Conservation (phyloP, 2,329 filamentous ascomycete genomes). For the Aureobasidium mangrovei region DNA sequence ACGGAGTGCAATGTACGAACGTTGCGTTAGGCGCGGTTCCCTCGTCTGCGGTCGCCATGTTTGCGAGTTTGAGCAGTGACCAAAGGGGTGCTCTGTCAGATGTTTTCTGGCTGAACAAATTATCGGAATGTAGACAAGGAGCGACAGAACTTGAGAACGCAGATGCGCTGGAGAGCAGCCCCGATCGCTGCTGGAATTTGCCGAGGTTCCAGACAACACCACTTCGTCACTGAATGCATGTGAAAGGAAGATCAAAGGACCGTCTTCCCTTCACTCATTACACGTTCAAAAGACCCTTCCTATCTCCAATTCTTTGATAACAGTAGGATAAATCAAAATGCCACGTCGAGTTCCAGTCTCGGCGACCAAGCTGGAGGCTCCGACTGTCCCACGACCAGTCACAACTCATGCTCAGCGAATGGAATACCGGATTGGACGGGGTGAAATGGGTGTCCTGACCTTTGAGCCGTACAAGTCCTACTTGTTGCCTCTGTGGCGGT, state of each 20-base stretch:
- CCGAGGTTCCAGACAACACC: too few relatives aligned
- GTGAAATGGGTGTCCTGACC: constrained; percentile 53
- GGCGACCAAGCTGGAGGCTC: neutral
- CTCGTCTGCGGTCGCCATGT: constrained; percentile 9
- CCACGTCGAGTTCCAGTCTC: constrained; percentile 2
- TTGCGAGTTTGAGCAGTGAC: neutral
- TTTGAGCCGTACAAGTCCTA: constrained; percentile 56
- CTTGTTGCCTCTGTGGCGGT: constrained; percentile 53
- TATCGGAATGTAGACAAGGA: too few relatives aligned
- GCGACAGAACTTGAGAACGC: too few relatives aligned
- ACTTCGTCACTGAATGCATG: too few relatives aligned
- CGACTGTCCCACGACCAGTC: constrained; percentile 17
- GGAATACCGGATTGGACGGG: constrained; percentile 50
- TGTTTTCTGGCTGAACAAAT: too few relatives aligned
- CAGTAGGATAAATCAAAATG: neutral
- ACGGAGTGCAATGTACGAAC: constrained; percentile 36
- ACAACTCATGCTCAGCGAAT: constrained; percentile 30
- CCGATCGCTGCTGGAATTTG: too few relatives aligned
- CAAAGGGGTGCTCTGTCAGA: too few relatives aligned
- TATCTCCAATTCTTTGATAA: too few relatives aligned
- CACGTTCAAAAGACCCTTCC: too few relatives aligned
- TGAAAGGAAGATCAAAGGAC: too few relatives aligned
- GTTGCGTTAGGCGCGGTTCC: constrained; percentile 27
- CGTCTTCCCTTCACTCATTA: too few relatives aligned
- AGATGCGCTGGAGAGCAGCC: too few relatives aligned